These are phyloP conservation scores for Phylloporus sp. DNA, from an alignment of 768 basidiomycete species.

Conservation along the genomic window DNA sequence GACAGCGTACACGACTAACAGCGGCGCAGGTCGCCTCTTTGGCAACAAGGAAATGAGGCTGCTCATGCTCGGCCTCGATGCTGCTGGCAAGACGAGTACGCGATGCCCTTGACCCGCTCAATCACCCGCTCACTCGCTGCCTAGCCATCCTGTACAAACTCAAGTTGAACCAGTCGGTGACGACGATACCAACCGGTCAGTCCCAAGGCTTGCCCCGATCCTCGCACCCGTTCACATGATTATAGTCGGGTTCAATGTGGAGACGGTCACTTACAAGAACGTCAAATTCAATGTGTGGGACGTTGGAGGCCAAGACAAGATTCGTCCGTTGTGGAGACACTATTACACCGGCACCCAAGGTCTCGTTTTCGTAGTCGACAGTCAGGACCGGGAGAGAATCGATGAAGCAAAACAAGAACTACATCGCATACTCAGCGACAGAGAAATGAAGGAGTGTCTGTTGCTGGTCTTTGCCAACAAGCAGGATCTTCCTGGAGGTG, in stretches of 20 bases:
- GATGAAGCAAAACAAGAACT: constrained; percentile 96
- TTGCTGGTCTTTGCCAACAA: constrained; percentile 99
- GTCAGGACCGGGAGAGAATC: constrained; percentile 90
- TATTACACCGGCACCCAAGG: constrained; percentile 99
- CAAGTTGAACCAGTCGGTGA: constrained; percentile 97
- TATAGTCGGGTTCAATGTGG: constrained; percentile 96
- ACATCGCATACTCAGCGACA: constrained; percentile 91
- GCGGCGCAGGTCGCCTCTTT: constrained; percentile 74
- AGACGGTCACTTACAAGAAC: constrained; percentile 99
- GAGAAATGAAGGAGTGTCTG: constrained; percentile 98
- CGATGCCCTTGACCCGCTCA: constrained; percentile 10
- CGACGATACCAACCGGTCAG: constrained; percentile 92
- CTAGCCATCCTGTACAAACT: constrained; percentile 97
- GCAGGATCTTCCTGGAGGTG: constrained; percentile 96
- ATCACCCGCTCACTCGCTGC: background rate
- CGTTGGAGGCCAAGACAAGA: constrained; percentile 99
- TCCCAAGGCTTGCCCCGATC: background rate
- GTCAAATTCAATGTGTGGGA: constrained; percentile 96
- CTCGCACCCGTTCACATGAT: background rate
- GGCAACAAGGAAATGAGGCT: constrained; percentile 99
- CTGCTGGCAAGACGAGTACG: constrained; percentile 98
- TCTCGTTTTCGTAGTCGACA: constrained; percentile 97
- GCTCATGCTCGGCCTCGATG: constrained; percentile 95
- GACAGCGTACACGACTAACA: constrained; percentile 3
- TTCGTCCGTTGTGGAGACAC: constrained; percentile 96